These are phyloP conservation scores for Cystobasidium pallidum DNA, from an alignment of 1,284 basidiomycete species.

Conservation along the genomic window DNA sequence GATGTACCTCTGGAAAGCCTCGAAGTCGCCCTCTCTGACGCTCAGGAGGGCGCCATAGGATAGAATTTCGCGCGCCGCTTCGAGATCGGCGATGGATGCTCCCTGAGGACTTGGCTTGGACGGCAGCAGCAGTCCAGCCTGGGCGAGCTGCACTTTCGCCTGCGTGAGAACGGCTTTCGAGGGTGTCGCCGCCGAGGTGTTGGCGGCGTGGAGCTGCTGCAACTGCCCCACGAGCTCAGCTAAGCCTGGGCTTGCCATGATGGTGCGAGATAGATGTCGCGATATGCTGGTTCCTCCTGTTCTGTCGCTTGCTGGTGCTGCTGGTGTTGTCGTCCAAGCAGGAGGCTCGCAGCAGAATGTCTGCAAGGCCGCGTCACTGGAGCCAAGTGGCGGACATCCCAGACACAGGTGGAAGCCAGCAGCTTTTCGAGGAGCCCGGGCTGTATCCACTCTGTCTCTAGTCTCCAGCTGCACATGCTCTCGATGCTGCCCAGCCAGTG, in stretches of 20 bases:
- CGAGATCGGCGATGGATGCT: conserved; percentile 45
- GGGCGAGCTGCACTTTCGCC: conserved; percentile 72
- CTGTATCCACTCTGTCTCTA: no score
- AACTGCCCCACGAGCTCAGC: not conserved
- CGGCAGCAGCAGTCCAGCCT: conserved; percentile 73
- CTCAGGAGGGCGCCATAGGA: conserved; percentile 95
- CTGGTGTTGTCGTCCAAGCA: not conserved
- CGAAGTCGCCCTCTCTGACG: conserved; percentile 81
- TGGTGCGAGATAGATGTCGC: not conserved
- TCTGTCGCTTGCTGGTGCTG: not conserved
- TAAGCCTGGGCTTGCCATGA: not conserved
- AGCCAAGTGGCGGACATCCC: not conserved
- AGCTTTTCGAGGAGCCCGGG: not conserved
- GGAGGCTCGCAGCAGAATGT: no score
- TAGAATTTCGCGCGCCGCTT: conserved; percentile 76
- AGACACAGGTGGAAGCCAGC: not conserved
- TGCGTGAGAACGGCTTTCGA: conserved; percentile 18
- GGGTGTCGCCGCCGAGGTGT: conserved; percentile 2
- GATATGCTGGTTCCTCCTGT: not conserved
- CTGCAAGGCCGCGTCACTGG: not conserved
- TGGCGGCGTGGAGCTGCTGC: conserved; percentile 7
- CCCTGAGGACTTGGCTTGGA: conserved; percentile 61
- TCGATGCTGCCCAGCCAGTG: no score
- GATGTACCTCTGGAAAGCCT: conserved; percentile 89
- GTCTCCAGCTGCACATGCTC: no score